Evolutionary conservation across 257 asterid species (phyloP).

Genomic region (Mentha longifolia): DNA sequence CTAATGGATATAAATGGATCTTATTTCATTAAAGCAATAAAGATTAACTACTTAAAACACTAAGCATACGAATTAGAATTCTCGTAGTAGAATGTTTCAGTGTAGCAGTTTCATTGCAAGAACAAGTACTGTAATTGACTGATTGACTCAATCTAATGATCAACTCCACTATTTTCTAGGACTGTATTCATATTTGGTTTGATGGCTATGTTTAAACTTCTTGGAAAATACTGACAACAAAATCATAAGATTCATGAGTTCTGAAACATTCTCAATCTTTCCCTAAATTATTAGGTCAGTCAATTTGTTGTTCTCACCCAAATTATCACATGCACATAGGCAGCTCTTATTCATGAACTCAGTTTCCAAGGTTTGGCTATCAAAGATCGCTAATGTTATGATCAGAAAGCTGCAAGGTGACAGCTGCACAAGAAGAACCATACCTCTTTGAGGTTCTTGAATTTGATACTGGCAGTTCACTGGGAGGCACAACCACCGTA

Average conservation of each 20-base stretch:
- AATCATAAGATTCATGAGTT: slow-evolving; percentile 6
- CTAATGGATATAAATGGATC: too few relatives aligned
- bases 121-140: not conserved
- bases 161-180: not conserved
- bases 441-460: slow-evolving; percentile 70
- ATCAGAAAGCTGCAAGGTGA: slow-evolving; percentile 20
- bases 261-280: slow-evolving; percentile 8
- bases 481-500: slow-evolving; percentile 88
- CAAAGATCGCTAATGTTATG: slow-evolving; percentile 29
- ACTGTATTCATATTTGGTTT: not conserved
- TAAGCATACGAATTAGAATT: not conserved
- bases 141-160: slow-evolving; percentile 4
- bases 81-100: not conserved
- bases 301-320: not conserved
- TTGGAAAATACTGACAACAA: not conserved
- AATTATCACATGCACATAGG: not conserved
- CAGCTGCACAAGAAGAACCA: slow-evolving; percentile 36
- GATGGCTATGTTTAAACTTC: not conserved
- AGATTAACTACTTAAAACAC: not conserved
- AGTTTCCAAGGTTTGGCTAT: slow-evolving; percentile 15
- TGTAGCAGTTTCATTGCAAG: slow-evolving; percentile 3
- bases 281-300: not conserved
- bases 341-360: not conserved
- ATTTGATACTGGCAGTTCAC: slow-evolving; percentile 57
- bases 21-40: slow-evolving; percentile 2